phyloP scores from a whole-genome alignment of 345 rosid species.

The Rhizophora mangle region DNA sequence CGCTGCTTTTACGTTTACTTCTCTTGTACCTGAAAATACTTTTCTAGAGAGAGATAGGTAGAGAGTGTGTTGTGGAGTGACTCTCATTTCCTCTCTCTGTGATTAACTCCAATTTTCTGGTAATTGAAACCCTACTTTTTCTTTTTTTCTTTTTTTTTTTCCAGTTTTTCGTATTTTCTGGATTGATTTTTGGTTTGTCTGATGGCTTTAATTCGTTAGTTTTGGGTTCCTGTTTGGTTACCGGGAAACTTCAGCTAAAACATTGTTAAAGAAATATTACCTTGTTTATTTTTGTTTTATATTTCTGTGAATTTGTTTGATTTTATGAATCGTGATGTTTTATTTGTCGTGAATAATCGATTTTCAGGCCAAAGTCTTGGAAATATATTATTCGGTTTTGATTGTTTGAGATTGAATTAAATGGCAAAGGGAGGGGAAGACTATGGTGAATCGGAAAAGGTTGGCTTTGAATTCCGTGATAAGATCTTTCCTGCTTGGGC shows the following conservation, averaged over 20 bases:
- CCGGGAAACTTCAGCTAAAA: too few species aligned
- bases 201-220: too few species aligned
- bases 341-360: neutral
- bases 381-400: neutral
- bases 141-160: neutral
- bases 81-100: too few species aligned
- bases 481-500: constrained; percentile 66
- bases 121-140: neutral
- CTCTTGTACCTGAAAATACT: too few species aligned
- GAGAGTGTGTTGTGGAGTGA: too few species aligned
- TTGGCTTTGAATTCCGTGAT: constrained; percentile 12
- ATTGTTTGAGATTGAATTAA: constrained; percentile 10
- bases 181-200: neutral
- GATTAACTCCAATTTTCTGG: neutral
- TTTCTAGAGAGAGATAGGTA: too few species aligned
- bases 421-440: constrained; percentile 75
- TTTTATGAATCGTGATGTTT: neutral
- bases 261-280: too few species aligned
- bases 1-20: neutral
- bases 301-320: neutral
- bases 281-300: neutral
- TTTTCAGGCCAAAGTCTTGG: neutral
- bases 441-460: constrained; percentile 32
- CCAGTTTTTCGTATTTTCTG: neutral
- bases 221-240: too few species aligned